These are phyloP conservation scores for Kickxella alabastrina DNA, from an alignment of 192 early-diverging fungal species.

Conservation along the genomic window DNA sequence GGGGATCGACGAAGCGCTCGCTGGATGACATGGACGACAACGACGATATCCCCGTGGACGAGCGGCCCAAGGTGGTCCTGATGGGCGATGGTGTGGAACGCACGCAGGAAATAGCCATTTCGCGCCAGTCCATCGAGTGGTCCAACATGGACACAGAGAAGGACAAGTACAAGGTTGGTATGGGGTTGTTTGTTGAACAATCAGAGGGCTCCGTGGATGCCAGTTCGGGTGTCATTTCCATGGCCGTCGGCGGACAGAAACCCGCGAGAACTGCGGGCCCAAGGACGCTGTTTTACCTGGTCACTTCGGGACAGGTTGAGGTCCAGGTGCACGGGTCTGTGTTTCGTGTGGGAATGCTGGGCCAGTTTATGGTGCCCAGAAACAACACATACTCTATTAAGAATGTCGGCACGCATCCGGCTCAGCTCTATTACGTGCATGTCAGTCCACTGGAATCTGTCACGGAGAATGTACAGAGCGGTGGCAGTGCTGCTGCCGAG, in stretches of 20 bases:
- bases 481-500: neutral
- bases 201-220: conserved; percentile 12
- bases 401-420: conserved; percentile 45
- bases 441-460: neutral
- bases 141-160: conserved; percentile 4
- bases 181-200: conserved; percentile 17
- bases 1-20: conserved; percentile 8
- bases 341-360: conserved; percentile 31
- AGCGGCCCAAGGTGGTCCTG: conserved; percentile 9
- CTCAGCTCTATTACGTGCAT: conserved; percentile 40
- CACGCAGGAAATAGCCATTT: conserved; percentile 17
- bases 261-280: conserved; percentile 18
- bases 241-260: conserved; percentile 35
- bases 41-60: conserved; percentile 31
- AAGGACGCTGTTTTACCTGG: conserved; percentile 26
- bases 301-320: conserved; percentile 39
- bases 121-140: conserved; percentile 38
- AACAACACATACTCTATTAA: conserved; percentile 34
- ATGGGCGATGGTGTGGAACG: conserved; percentile 10
- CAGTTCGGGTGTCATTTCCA: conserved; percentile 17
- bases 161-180: conserved; percentile 25
- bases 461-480: neutral
- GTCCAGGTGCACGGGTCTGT: conserved; percentile 20
- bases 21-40: conserved; percentile 23
- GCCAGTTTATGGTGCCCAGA: conserved; percentile 37